Base-by-base conservation (phyloP, 208 protist genomes). In the Zelonia costaricensis region DNA sequence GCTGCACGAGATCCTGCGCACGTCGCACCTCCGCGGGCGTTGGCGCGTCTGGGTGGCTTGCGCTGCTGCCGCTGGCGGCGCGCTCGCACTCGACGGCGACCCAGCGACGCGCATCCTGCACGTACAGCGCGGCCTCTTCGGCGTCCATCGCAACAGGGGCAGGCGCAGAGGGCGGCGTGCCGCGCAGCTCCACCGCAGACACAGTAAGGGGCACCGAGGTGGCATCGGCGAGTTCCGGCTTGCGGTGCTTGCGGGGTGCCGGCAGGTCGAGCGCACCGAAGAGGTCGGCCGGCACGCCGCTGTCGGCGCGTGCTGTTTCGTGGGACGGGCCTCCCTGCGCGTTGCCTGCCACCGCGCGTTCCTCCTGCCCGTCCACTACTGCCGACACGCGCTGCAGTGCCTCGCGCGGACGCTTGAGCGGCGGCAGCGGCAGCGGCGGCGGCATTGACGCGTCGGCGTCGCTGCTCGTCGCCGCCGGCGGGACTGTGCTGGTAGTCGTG, bases 11-110 rank as follows among this genome's bases (percentile, higher is more conserved):
- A 10, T 36, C 28, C 1, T 66, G 52, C 5, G 66, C 58, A 8
- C 42, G 10, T 15, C 25, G 35, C 43, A 65, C 33, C 20, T 23
- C 38, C 4, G 18, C 40, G 3, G 28, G 30, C 22, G 35, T 57
- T 15, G 22, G 28, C 13, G 13, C 35, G 13, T 57, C 33, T 4
- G 42, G 12, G 8, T 28, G 47, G 5, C 33, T 28, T 27, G 40
- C 27, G 20, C 2, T 35, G 38, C 23, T n/a, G 20, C 28, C 27
- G 4, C 25, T 57, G 4, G 25, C 25, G 13, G 33, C 58, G 3
- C 23, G 54, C 36, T 73, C 66, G 38, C 66, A 73, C 38, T 73
- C 66, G 28, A 73, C 58, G 10, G 57, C 51, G 10, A 73, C 59
- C 66, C 40, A 61, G 51, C 52, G 57, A 18, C 58, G 66, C 25